A percentile compares a stretch with the other conserved stretches of the same genome.
These are phyloP conservation scores for Colletotrichum karsti DNA, from an alignment of 2,329 filamentous ascomycete species.

Conservation along the genomic window DNA sequence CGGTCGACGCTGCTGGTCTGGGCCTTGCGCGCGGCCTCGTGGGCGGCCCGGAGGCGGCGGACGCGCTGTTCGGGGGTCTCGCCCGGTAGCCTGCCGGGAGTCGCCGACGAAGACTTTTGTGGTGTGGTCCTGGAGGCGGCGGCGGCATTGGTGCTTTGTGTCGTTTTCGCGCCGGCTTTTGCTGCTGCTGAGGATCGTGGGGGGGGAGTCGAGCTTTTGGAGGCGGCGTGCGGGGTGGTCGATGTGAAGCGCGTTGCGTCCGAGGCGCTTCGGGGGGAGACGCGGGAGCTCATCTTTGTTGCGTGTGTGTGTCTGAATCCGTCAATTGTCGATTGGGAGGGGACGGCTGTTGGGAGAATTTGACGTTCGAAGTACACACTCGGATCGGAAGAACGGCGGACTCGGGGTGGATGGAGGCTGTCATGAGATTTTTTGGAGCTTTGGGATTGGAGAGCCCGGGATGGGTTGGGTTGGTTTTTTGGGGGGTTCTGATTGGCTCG, in stretches of 20 bases:
- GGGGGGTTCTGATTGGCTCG: constrained; percentile 10
- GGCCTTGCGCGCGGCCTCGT: constrained; percentile 71
- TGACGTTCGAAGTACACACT: neutral
- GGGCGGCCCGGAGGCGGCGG: constrained; percentile 71
- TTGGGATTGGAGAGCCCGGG: neutral
- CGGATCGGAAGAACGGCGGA: constrained; percentile 3
- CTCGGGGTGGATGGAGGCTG: constrained; percentile 3
- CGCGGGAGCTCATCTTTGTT: constrained; percentile 48
- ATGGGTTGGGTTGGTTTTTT: constrained; percentile 17
- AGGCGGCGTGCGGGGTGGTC: constrained; percentile 69
- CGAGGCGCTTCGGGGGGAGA: constrained; percentile 73
- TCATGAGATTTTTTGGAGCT: constrained; percentile 23
- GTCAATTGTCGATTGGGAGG: neutral
- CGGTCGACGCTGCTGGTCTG: constrained; percentile 62
- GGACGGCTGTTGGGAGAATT: neutral
- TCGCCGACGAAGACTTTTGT: too few relatives aligned
- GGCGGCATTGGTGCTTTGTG: constrained; percentile 7
- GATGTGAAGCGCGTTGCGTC: constrained; percentile 79
- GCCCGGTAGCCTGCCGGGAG: constrained; percentile 39
- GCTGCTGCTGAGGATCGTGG: constrained; percentile 30
- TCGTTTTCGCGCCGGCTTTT: constrained; percentile 30
- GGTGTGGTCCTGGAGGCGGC: too few relatives aligned
- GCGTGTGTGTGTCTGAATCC: neutral
- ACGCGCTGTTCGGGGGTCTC: constrained; percentile 78
- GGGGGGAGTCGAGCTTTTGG: constrained; percentile 63